Evolutionary conservation across 257 asterid species (phyloP), one percentile per base, ranked within the genome.

Genomic region (Eucommia ulmoides): DNA sequence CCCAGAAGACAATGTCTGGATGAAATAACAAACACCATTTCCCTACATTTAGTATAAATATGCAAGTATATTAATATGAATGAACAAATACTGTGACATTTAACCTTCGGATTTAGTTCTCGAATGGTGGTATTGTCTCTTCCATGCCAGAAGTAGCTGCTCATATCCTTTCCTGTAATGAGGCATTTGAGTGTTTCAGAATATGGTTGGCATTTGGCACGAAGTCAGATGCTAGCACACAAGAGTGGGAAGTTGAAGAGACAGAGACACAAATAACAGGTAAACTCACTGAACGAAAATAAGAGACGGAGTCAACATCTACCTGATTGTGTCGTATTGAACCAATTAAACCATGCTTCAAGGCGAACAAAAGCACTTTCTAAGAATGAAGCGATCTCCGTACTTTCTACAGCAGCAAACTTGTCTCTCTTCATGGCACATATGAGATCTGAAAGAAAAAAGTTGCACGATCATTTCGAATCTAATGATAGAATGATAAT

Each of bases 301-400:
- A n/a, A 52, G 61, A 49, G 24, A 44, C 24, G 46, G 61, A 29
- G 51, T 20, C 54, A 25, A 24, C 23, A 23, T 61, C 65, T 69
- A 91, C 98, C 99, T 48, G 93, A 74, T 64, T 91, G 99, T 45
- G 94, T 86, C 24, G 84, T 91, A 60, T 75, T 81, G 61, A 86
- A 91, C 99, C 99, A 91, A 59, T 83, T 76, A 56, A 81, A 86
- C 99, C 95, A 91, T 41, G 87, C 93, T 60, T 91, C 95, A 54
- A 91, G 94, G 55, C 94, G 94, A 52, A 72, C 70, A 67, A 66
- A 86, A 58, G 96, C 94, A 59, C 71, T 77, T 45, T 58, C 82
- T 51, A 91, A 56, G 79, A 91, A 91, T 56, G 67, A 54, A 54
- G 91, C 51, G 56, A 91, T 70, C 55, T 72, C 83, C 50, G 65